Percentiles rank a stretch among this genome's conserved stretches.
Evolutionary conservation across 1,284 basidiomycete species (phyloP).

Genomic region (Boletus sp.): DNA sequence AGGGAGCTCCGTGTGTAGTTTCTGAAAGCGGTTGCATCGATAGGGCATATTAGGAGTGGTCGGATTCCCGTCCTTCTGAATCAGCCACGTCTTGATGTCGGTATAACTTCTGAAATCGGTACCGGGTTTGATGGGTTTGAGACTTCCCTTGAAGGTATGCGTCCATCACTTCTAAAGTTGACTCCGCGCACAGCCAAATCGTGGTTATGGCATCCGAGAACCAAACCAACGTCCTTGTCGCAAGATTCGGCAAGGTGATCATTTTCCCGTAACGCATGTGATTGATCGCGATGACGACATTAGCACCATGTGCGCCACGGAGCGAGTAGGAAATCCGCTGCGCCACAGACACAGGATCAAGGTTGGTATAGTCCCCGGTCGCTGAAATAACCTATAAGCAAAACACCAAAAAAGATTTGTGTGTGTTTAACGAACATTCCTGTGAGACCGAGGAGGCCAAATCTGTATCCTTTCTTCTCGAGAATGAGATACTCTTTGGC

Average conservation of each 20-base stretch:
- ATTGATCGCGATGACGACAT: conserved; percentile 16
- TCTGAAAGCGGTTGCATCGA: not conserved
- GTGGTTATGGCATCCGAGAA: conserved; percentile 14
- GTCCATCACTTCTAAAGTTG: not conserved
- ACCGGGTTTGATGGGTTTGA: conserved; percentile 7
- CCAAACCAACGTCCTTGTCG: conserved; percentile 5
- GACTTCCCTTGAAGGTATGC: conserved; percentile 6
- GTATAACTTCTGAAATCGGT: conserved; percentile 7
- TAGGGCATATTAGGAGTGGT: too few relatives aligned
- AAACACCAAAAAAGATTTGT: not conserved
- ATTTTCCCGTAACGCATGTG: conserved; percentile 17
- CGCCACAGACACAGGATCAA: conserved; percentile 15
- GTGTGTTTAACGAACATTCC: conserved; percentile 6
- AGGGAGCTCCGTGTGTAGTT: not conserved
- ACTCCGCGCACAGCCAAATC: conserved; percentile 13
- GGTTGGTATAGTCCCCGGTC: conserved; percentile 7
- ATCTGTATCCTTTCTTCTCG: conserved; percentile 6
- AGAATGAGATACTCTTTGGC: conserved; percentile 8
- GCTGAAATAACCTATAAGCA: not conserved
- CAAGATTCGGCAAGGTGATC: conserved; percentile 1
- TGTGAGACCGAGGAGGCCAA: conserved; percentile 9
- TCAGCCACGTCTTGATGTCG: conserved; percentile 8
- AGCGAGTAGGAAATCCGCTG: conserved; percentile 3
- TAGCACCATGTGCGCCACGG: conserved; percentile 3
- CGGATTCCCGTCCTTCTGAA: not conserved